Evolutionary conservation across 1,139 yeast genomes (phyloP).

Genomic region (Candida sojae): DNA sequence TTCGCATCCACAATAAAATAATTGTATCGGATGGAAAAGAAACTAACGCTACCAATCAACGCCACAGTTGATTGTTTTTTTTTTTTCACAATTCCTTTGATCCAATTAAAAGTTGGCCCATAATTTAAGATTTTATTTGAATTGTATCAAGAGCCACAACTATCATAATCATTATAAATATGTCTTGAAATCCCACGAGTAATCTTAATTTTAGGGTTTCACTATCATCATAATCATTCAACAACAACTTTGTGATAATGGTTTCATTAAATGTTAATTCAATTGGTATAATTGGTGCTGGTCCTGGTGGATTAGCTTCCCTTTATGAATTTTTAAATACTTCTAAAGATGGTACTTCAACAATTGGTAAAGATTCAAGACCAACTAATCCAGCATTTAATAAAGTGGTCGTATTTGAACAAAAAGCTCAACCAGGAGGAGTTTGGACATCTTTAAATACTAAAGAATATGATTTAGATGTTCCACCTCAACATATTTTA

Average conservation of each 20-base stretch:
- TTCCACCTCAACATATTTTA: conserved; percentile 31
- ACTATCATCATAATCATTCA: no score
- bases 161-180: no score
- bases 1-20: no score
- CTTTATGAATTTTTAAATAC: conserved; percentile 38
- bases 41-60: no score
- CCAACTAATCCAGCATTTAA: conserved; percentile 23
- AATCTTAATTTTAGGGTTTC: no score
- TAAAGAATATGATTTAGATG: conserved; percentile 23
- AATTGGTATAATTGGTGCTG: conserved; percentile 39
- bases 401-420: conserved; percentile 35
- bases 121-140: no score
- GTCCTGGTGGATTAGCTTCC: conserved; percentile 40
- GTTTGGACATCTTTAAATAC: conserved; percentile 30
- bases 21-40: no score
- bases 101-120: no score
- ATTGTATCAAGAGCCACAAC: no score
- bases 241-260: conserved; percentile 3
- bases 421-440: conserved; percentile 33
- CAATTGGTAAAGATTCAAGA: conserved; percentile 23
- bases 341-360: conserved; percentile 28
- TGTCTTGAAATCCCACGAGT: no score
- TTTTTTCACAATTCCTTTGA: no score
- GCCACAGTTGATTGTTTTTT: no score
- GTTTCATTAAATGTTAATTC: conserved; percentile 19